A percentile compares a stretch with the other conserved stretches of the same genome.
These are phyloP conservation scores for Magnusiomyces fungicola DNA, from an alignment of 1,139 yeast species.

Conservation along the genomic window DNA sequence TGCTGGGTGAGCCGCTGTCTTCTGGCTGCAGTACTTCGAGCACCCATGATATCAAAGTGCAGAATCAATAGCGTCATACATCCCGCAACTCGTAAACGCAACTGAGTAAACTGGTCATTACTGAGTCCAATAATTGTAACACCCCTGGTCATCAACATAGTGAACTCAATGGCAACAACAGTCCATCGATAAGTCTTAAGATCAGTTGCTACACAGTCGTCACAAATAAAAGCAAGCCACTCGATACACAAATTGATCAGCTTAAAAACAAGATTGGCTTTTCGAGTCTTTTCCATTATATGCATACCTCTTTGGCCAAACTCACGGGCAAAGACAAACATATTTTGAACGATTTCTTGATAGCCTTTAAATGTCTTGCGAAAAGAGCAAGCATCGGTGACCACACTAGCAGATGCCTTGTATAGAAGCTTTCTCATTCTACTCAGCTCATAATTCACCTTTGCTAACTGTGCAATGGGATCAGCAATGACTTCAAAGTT, in stretches of 20 bases:
- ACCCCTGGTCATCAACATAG: conserved; percentile 91
- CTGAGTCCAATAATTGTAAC: conserved; percentile 76
- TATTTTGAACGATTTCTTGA: conserved; percentile 70
- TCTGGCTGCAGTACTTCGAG: conserved; percentile 72
- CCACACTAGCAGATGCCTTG: conserved; percentile 58
- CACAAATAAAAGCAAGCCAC: conserved; percentile 90
- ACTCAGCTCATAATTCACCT: conserved; percentile 68
- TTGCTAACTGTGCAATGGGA: conserved; percentile 63
- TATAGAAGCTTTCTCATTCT: conserved; percentile 62
- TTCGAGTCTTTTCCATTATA: conserved; percentile 55
- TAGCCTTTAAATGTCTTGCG: conserved; percentile 37
- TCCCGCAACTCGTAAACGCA: conserved; percentile 83
- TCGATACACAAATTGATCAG: conserved; percentile 72
- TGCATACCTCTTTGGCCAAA: conserved; percentile 68
- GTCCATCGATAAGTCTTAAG: conserved; percentile 92
- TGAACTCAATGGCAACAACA: conserved; percentile 89
- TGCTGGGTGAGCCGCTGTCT: conserved; percentile 31
- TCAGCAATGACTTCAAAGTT: conserved; percentile 47
- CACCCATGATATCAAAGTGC: conserved; percentile 98
- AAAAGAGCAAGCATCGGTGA: conserved; percentile 55
- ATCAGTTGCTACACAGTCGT: conserved; percentile 91
- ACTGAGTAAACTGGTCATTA: conserved; percentile 64
- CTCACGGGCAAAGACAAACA: conserved; percentile 77
- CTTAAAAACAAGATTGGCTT: conserved; percentile 63
- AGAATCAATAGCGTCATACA: conserved; percentile 91